Evolutionary conservation across 306 rosid genomes (phyloP), one percentile per base, ranked within the genome.

Genomic region (Lathyrus oleraceus): DNA sequence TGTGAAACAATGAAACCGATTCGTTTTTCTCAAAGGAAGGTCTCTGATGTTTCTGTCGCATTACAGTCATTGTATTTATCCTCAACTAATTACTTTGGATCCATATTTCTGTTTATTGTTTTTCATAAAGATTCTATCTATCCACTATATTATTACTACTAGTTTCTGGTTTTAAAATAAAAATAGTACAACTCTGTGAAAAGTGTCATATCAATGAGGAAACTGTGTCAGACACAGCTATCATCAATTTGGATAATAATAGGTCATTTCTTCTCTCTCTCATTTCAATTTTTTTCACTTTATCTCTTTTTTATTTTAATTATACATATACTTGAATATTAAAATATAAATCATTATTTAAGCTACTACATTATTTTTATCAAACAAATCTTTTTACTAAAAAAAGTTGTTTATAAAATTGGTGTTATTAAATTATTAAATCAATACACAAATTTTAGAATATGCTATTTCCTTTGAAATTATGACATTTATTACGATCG

Each of bases 31-130:
- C 48, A 25, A 65, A 65, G 57, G 57, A 65, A 65, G 43, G 25
- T 65, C 70, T 65, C 15, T 42, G 7, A 40, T 42, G 13, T 63
- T 63, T 42, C 62, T 84, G 85, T 78, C 81, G 28, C 70, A 71
- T 87, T 80, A 80, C 72, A 64, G 73, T 45, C 61, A 66, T 78
- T 78, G 82, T 78, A 75, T 76, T 81, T 70, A 69, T 79, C 52
- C 74, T 27, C 68, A 54, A 65, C 71, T 65, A 57, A 14, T 35
- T 60, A 19, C 40, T 67, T 62, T 79, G 57, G 51, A 56, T 66
- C 61, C 59, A 47, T 70, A 36, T 73, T 17, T 1, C 54, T 62
- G 43, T 23, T 23, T 17, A 51, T 58, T 67, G 38, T 72, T 49
- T 49, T 21, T 28, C 79, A 25, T 36, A 51, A 58, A 74, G 80